Conservation (phyloP, 768 basidiomycete species). For the Hirschioporus abietinus region DNA sequence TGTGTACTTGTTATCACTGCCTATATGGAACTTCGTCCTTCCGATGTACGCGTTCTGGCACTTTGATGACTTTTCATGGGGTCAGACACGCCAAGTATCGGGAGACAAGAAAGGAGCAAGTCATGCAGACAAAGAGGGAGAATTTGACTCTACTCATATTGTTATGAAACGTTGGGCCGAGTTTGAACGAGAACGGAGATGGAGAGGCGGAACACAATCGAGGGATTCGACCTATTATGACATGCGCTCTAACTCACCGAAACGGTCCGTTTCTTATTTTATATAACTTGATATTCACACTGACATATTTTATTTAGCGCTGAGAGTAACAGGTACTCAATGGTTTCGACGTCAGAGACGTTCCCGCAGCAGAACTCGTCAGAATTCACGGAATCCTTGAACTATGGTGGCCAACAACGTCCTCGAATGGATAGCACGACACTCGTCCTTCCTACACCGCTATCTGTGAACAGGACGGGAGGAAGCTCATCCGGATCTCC, state of each 20-base stretch:
- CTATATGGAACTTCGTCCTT: constrained; percentile 95
- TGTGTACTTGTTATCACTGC: constrained; percentile 85
- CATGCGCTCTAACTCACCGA: constrained; percentile 37
- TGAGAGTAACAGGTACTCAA: constrained; percentile 58
- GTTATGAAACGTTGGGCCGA: constrained; percentile 99
- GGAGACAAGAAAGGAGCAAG: constrained; percentile 62
- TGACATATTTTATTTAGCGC: constrained; percentile 16
- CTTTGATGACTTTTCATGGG: constrained; percentile 98
- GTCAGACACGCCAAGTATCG: constrained; percentile 79
- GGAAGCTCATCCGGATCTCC: constrained; percentile 37
- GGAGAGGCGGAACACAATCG: constrained; percentile 83
- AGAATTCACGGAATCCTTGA: constrained; percentile 57
- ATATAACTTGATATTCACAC: constrained; percentile 12
- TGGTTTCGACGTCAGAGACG: constrained; percentile 74
- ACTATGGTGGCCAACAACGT: constrained; percentile 35
- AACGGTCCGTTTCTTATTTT: constrained; percentile 44
- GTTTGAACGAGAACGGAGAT: constrained; percentile 92
- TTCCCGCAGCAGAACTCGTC: constrained; percentile 47
- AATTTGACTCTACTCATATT: constrained; percentile 94
- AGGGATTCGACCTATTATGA: constrained; percentile 73
- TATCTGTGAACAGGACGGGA: constrained; percentile 49
- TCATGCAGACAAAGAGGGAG: constrained; percentile 93
- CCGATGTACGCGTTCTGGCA: constrained; percentile 99
- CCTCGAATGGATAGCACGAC: constrained; percentile 65
- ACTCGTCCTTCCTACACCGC: constrained; percentile 70